Base-by-base conservation (phyloP, 2,329 filamentous ascomycete genomes). In the Xylariaceae sp. region DNA sequence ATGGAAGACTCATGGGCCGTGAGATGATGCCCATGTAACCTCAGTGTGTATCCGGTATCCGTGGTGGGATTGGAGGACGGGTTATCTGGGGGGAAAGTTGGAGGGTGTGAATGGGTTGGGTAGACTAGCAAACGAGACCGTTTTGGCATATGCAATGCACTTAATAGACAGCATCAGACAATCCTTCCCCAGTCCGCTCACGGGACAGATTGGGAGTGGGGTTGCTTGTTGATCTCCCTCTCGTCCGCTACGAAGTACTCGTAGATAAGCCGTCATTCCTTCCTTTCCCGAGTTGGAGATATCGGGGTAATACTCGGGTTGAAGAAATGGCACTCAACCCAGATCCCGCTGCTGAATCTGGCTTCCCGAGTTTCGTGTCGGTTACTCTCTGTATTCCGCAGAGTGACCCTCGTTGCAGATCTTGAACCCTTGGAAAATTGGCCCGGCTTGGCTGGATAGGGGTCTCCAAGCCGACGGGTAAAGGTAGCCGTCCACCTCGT, bases 1-100 rank as follows among this genome's bases (percentile, higher is more conserved):
- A 41, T 30, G 58, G 56, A 51, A 56, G 64, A 66, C 65, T 66
- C 67, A 67, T 69, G 66, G 66, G 55, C 63, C 55, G 64, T 52
- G 41, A 56, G 34, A 53, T 53, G 62, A 63, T 41, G 11, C 11
- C 59, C 59, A 65, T 52, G 57, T 44, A 23, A 18, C 47, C 15
- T 30, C 18, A 8, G 15, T 30, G 17, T 49, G 47, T 49, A 49
- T 18, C 17, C 41, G 41, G 47, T 23, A 49, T 30, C 55, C 55
- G 52, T 45, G 51, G 50, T 57, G 49, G 61, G 53, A 63, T 61
- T 61, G 58, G 57, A 23, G 44, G 50, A 34, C 45, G 30, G 53
- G 61, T 45, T 50, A 51, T 37, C 30, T 56, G 30, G 54, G 18
- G 56, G 52, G 53, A 15, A 47, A 13, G 54, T 15, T 51, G n/a